These are phyloP conservation scores for Boletus sensibilis DNA, from an alignment of 768 basidiomycete genomes.

Conservation along the genomic window DNA sequence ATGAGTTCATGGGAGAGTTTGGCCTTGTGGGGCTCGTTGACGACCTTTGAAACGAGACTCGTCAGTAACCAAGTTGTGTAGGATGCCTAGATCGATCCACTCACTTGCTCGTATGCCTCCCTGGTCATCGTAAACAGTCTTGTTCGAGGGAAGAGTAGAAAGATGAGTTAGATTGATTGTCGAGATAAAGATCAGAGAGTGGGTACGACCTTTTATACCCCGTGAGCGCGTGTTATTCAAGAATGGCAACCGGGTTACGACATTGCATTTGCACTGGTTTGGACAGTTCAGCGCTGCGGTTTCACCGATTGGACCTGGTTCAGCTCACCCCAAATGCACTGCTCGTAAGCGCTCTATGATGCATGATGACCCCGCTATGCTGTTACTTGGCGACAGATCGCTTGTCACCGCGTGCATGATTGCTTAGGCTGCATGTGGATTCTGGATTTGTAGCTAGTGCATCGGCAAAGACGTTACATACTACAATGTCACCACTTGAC, in stretches of 20 bases:
- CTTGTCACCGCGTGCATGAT: background rate
- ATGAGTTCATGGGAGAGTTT: constrained; percentile 63
- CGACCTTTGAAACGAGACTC: constrained; percentile 35
- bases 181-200: constrained; percentile 11
- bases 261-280: constrained; percentile 3
- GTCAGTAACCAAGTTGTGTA: background rate
- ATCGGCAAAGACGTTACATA: no score
- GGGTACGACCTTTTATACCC: constrained; percentile 14
- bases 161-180: background rate
- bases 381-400: background rate
- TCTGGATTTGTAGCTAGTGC: background rate
- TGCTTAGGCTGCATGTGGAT: background rate
- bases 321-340: background rate
- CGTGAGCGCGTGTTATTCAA: background rate
- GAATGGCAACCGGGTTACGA: constrained; percentile 2
- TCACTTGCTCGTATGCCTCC: constrained; percentile 21
- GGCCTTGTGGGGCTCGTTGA: constrained; percentile 54
- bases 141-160: background rate
- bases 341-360: background rate
- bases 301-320: background rate
- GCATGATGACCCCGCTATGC: no score
- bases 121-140: constrained; percentile 12
- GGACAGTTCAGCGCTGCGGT: background rate
- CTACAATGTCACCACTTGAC: no score
- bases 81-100: background rate